Evolutionary conservation across 2,329 filamentous ascomycete genomes (phyloP).

Genomic region (Aureobasidium sp.): DNA sequence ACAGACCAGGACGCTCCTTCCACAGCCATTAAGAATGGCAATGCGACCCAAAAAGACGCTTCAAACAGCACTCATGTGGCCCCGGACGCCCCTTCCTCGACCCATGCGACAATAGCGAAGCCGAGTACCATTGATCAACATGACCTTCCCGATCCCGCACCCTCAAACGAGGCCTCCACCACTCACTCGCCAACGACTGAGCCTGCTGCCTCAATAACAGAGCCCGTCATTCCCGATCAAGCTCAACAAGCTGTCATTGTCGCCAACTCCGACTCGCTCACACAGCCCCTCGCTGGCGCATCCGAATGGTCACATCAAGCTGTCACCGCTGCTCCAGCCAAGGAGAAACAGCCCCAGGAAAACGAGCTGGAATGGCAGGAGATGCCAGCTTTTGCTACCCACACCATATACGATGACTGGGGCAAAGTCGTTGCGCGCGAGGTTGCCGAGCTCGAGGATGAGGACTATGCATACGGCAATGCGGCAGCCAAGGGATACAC

Average conservation of each 20-base stretch:
- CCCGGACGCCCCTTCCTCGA: not conserved
- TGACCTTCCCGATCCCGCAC: not conserved
- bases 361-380: constrained; percentile 69
- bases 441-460: constrained; percentile 61
- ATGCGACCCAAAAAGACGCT: not conserved
- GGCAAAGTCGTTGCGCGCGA: constrained; percentile 80
- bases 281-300: constrained; percentile 25
- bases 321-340: constrained; percentile 47
- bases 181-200: not conserved
- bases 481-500: constrained; percentile 95
- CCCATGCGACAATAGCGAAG: not conserved
- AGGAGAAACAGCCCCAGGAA: constrained; percentile 42
- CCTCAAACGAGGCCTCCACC: not conserved
- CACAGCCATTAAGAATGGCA: not conserved
- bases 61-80: not conserved
- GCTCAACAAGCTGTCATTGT: constrained; percentile 11
- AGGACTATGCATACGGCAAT: constrained; percentile 63
- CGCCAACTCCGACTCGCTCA: not conserved
- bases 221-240: not conserved
- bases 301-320: constrained; percentile 94
- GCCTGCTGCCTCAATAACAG: not conserved
- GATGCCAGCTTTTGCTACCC: constrained; percentile 89
- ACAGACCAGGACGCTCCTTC: constrained; percentile 5
- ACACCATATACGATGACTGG: constrained; percentile 94
- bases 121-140: not conserved